Base-by-base conservation (phyloP, 108 stramenopile genomes). In the Cyclotella sp. region DNA sequence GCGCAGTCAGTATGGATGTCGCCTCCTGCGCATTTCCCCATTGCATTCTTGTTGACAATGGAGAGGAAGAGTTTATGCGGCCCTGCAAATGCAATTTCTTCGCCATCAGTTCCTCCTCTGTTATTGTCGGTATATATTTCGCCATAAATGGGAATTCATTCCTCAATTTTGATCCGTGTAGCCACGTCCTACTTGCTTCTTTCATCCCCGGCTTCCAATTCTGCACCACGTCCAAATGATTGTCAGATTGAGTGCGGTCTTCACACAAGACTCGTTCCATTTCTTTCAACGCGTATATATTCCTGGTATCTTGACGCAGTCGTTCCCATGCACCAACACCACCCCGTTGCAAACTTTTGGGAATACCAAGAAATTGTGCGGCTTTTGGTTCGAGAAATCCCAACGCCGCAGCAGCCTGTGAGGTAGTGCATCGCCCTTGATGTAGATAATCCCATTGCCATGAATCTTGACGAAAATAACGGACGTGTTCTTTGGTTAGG, bases 391-490 rank as follows among this genome's bases (percentile, higher is more conserved):
- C 87, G 30, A 87, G 57, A 51, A 87, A 87, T 49, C 94, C 94
- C 79, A 95, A 70, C 1, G 94, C 94, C 12, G 92, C 89, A 0
- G 88, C 87, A 30, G 89, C 79, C 59, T 95, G 94, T 16, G 88
- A 89, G 2, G 94, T 95, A 19, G 94, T 95, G 78, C 90, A 91
- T 62, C 94, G 72, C 15, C 94, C 94, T 30, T 62, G 61, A 83
- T 95, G 94, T 45, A 95, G 55, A 49, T 87, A 87, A 79, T 93
- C 91, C 94, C 94, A 95, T 67, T 95, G 94, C 94, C 94, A 95
- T 6, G 89, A 90, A 27, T 92, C 94, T 79, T 95, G 94, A 14
- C 92, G 94, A 84, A 95, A 93, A 5, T 75, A 61, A 0, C 89
- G 85, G 0, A 85, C 91, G 66, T 95, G 90, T 74, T 93, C 91